These are phyloP conservation scores for Aurinia saxatilis DNA, from an alignment of 345 rosid species.

Conservation along the genomic window DNA sequence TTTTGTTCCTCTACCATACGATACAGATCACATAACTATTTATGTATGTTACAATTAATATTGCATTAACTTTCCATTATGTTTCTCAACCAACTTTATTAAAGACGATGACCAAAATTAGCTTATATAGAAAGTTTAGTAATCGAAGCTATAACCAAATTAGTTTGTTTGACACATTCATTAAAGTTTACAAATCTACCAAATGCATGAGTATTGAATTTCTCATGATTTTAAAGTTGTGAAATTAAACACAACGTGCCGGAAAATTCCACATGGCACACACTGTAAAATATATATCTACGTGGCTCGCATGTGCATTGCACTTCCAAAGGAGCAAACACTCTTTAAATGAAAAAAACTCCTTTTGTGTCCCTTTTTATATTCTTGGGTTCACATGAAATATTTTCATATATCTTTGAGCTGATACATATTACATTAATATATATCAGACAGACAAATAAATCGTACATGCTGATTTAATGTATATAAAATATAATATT, in stretches of 20 bases:
- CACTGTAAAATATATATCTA: conserved; percentile 20
- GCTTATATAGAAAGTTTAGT: too few species aligned
- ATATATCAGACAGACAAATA: conserved; percentile 1
- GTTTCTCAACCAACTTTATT: not conserved
- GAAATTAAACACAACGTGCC: conserved; percentile 19
- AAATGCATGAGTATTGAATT: not conserved
- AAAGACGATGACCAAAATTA: too few species aligned
- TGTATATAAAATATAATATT: not conserved
- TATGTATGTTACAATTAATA: not conserved
- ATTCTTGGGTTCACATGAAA: not conserved
- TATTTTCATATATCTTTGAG: not conserved
- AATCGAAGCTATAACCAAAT: too few species aligned
- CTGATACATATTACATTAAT: conserved; percentile 4
- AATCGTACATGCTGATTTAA: not conserved
- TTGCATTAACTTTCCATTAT: not conserved
- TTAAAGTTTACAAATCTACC: not conserved
- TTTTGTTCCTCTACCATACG: too few species aligned
- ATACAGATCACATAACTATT: too few species aligned
- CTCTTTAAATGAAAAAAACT: conserved; percentile 1
- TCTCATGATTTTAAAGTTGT: not conserved
- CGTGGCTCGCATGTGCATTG: conserved; percentile 31
- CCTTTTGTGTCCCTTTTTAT: not conserved
- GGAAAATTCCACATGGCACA: conserved; percentile 21
- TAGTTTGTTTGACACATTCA: not conserved
- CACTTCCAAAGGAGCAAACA: conserved; percentile 11